Base-by-base conservation (phyloP, 176 grass and related monocot genomes). In the Alopecurus myosuroides region DNA sequence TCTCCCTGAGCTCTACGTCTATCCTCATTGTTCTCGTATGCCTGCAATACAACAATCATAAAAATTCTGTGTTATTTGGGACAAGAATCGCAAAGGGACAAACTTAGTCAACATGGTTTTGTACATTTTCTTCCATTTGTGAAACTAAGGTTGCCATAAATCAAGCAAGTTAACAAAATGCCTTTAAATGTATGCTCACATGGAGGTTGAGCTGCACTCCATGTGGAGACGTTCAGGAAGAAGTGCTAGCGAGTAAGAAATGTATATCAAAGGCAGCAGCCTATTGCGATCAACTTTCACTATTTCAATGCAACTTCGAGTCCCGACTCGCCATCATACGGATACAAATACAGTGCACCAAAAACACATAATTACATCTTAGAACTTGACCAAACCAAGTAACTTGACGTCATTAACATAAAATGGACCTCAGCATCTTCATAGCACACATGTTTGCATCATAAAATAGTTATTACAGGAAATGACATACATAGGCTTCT, bases 11-110 rank as follows among this genome's bases (percentile, higher is more conserved):
- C 86, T 92, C 80, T 94, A 87, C 92, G 90, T 74, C 66, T 81
- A 73, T 95, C 92, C 77, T 93, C 97, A 55, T 92, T 95, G 57
- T 88, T 98, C 71, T 95, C 93, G 29, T 86, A 77, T 19, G 93
- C 93, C 93, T 98, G 88, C 42, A 70, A 81, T 64, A 60, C 50
- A 93, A 44, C 34, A 86, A 70, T 37, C 80, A 86, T 55, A 67
- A 73, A 31, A 14, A 74, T 25, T 57, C 25, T 22, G 11, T 76
- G 11, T 74, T 70, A 71, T 46, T 42, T 74, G 42, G 64, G 20
- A 31, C 61, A 62, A 68, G 46, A 75, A 37, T 86, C 46, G 6
- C 67, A 74, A 85, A 44, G 28, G 25, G 25, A 89, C 46, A 71
- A 6, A 63, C 50, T 42, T 56, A 44, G 40, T 28, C 37, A 80